A percentile compares a stretch with the other conserved stretches of the same genome.
These are phyloP conservation scores for Sporormia fimetaria DNA, from an alignment of 495 filamentous ascomycete genomes.

Conservation along the genomic window DNA sequence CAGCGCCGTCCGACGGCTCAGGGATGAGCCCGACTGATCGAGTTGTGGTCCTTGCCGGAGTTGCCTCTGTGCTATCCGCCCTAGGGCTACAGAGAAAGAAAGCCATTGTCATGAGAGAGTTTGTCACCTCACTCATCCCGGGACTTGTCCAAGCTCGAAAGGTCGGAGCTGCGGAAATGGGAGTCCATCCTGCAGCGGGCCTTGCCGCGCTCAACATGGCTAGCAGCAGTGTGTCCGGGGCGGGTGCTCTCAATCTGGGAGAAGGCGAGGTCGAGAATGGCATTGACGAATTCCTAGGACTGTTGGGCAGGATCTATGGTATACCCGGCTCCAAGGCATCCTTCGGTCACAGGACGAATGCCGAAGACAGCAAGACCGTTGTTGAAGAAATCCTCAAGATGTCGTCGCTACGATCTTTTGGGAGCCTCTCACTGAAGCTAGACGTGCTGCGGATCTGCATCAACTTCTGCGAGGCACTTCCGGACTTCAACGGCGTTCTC, in stretches of 20 bases:
- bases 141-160: conserved; percentile 87
- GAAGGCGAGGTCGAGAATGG: conserved; percentile 68
- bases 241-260: conserved; percentile 60
- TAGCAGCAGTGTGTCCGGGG: conserved; percentile 37
- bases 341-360: not conserved
- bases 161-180: conserved; percentile 82
- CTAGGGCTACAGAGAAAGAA: conserved; percentile 77
- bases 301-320: conserved; percentile 39
- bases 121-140: conserved; percentile 69
- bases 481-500: conserved; percentile 80
- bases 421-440: conserved; percentile 60
- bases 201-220: conserved; percentile 49
- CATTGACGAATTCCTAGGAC: conserved; percentile 46
- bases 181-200: conserved; percentile 69
- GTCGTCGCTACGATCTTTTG: conserved; percentile 47
- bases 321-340: conserved; percentile 18
- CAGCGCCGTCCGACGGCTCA: conserved; percentile 44
- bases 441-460: conserved; percentile 77
- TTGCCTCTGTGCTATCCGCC: conserved; percentile 65
- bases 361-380: not conserved
- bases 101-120: conserved; percentile 71
- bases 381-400: conserved; percentile 31
- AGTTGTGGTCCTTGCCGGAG: conserved; percentile 67
- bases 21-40: conserved; percentile 57
- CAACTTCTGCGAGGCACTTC: conserved; percentile 83